Conservation (phyloP, 306 rosid species). For the Citrullus colocynthis region DNA sequence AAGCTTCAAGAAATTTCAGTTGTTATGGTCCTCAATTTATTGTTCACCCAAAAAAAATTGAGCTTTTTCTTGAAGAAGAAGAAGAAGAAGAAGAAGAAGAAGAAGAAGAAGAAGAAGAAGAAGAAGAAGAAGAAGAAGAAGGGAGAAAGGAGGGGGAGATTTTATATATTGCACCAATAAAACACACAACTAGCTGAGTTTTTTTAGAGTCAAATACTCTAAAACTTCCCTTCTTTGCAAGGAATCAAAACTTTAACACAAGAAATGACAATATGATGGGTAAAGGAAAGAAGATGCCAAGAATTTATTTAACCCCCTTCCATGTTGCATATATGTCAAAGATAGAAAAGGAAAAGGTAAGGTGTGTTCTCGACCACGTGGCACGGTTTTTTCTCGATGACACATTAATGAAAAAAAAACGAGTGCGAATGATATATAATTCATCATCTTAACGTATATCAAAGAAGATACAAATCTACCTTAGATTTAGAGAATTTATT, state of each 20-base stretch:
- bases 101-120: neutral
- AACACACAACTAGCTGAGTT: neutral
- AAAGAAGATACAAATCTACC: conserved; percentile 3
- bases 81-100: neutral
- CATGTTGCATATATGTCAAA: conserved; percentile 22
- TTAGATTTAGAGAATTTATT: neutral
- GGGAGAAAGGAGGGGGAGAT: neutral
- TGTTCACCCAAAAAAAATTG: neutral
- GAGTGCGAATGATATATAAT: neutral
- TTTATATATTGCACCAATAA: neutral
- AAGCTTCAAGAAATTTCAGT: neutral
- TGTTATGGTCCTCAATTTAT: neutral
- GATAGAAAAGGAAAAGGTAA: conserved; percentile 12
- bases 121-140: neutral
- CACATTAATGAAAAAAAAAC: neutral
- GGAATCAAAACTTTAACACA: conserved; percentile 13
- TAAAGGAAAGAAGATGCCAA: conserved; percentile 22
- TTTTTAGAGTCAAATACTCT: neutral
- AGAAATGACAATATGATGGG: conserved; percentile 11
- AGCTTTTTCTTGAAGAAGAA: neutral
- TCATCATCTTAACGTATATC: neutral
- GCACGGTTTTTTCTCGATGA: neutral
- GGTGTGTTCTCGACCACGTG: conserved; percentile 24
- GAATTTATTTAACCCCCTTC: conserved; percentile 13
- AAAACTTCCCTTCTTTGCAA: neutral